Evolutionary conservation across 192 early-diverging fungal genomes (phyloP), one percentile per base, ranked within the genome.

Genomic region (Umbelopsis vinacea): DNA sequence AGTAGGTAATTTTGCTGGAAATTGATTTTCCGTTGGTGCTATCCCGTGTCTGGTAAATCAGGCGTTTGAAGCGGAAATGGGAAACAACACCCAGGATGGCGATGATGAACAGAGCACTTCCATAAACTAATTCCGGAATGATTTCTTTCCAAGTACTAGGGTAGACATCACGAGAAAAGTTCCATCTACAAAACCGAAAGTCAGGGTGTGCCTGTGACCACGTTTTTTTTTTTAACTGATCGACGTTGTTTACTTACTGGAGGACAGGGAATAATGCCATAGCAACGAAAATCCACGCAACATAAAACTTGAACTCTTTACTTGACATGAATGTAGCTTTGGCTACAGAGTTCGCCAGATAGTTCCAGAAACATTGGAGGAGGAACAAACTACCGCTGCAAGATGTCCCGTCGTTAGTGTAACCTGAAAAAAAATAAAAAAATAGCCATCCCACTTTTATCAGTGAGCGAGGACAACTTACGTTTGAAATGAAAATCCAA

Each of bases 331-430:
- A 83, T 19, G 68, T 74, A 15, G 80, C 72, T 43, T 74, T 76
- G 57, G 79, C 82, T 10, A 83, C 72, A 33, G 71, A 57, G n/a
- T 78, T 79, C 6, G 80, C 79, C 15, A 83, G 66, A 52, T 83
- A 83, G 35, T 81, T 81, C 82, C 82, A 83, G 75, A 83, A 83
- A 21, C 76, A 79, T 76, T 83, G 82, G n/a, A 83, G 57, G 15
- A 83, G 66, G 37, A 83, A 79, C 38, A 83, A 67, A 23, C 77
- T 76, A 11, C 79, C 76, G 22, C 82, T 83, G 52, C 15, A 19
- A 37, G 26, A 37, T 8, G 57, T 63, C 15, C 45, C 22, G n/a
- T 47, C 40, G 40, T 21, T 60, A 33, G 52, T 63, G 40, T n/a
- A 60, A 70, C 37, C 1, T 35, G 35, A 3, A 37, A 21, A 37